Percentiles rank a stretch among this genome's conserved stretches.
These are phyloP conservation scores for Trichoderma endophyticum DNA, from an alignment of 2,329 filamentous ascomycete species.

Conservation along the genomic window DNA sequence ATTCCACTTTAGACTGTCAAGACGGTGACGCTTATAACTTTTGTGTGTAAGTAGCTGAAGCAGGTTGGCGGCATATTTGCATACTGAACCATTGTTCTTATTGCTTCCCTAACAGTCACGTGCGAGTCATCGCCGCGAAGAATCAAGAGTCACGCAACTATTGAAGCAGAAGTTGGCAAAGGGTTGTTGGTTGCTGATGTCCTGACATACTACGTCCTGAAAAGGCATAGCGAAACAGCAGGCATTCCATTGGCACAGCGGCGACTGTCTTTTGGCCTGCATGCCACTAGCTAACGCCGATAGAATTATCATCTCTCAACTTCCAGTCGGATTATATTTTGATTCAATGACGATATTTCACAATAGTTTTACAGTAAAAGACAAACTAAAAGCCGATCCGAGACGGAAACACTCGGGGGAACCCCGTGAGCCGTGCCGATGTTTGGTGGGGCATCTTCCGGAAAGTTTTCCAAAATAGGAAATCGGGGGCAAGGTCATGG, in stretches of 20 bases:
- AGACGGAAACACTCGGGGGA: not conserved
- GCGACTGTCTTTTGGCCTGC: not conserved
- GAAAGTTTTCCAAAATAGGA: slow-evolving; percentile 4
- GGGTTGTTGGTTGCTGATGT: no score
- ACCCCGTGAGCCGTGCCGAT: not conserved
- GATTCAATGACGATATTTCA: not conserved
- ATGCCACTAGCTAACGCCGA: not conserved
- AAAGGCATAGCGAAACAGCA: not conserved
- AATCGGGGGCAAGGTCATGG: not conserved
- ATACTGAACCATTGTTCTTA: no score
- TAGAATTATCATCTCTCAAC: not conserved
- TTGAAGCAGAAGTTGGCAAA: no score
- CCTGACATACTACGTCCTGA: not conserved
- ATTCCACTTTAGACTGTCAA: fast-evolving
- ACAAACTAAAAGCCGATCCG: not conserved
- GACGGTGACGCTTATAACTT: not conserved
- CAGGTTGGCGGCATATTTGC: no score
- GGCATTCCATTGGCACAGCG: not conserved
- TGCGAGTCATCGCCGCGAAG: no score
- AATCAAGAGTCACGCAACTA: no score
- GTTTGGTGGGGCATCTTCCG: not conserved
- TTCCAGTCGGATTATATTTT: not conserved
- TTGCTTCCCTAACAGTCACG: no score
- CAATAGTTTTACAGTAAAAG: not conserved
- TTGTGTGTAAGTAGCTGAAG: no score